phyloP scores from a whole-genome alignment of 345 rosid species.

The Iberis pinnata region DNA sequence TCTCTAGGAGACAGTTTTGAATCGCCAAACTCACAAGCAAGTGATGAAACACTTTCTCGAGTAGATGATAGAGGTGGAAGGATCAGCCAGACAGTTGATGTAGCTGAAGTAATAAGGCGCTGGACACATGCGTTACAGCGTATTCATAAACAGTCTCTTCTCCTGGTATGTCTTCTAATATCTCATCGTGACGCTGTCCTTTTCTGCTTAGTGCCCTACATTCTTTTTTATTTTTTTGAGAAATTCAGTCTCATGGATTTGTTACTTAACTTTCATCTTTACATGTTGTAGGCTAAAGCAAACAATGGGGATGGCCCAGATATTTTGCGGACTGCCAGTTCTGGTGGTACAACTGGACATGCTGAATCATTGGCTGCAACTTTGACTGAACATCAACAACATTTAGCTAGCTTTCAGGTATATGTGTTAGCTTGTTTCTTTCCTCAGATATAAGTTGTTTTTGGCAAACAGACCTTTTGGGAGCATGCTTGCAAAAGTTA shows the following conservation, averaged over 20 bases:
- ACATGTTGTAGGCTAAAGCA: conserved; percentile 69
- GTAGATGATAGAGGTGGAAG: conserved; percentile 89
- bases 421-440: conserved; percentile 9
- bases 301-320: conserved; percentile 99
- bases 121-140: conserved; percentile 99
- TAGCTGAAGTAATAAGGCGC: conserved; percentile 93
- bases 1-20: conserved; percentile 39
- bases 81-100: conserved; percentile 82
- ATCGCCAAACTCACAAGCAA: conserved; percentile 38
- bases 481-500: conserved; percentile 5
- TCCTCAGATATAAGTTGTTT: background rate
- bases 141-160: conserved; percentile 95
- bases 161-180: conserved; percentile 53
- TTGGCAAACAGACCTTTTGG: conserved; percentile 12
- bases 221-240: background rate
- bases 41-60: conserved; percentile 60
- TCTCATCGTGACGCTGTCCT: conserved; percentile 1
- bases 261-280: conserved; percentile 6
- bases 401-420: conserved; percentile 97
- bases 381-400: conserved; percentile 93
- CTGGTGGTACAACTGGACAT: conserved; percentile 80
- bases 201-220: conserved; percentile 5
- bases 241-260: background rate
- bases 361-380: conserved; percentile 87
- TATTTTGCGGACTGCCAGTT: conserved; percentile 65